Conservation (phyloP, 2,329 filamentous ascomycete genomes). For the Didymella lethalis region DNA sequence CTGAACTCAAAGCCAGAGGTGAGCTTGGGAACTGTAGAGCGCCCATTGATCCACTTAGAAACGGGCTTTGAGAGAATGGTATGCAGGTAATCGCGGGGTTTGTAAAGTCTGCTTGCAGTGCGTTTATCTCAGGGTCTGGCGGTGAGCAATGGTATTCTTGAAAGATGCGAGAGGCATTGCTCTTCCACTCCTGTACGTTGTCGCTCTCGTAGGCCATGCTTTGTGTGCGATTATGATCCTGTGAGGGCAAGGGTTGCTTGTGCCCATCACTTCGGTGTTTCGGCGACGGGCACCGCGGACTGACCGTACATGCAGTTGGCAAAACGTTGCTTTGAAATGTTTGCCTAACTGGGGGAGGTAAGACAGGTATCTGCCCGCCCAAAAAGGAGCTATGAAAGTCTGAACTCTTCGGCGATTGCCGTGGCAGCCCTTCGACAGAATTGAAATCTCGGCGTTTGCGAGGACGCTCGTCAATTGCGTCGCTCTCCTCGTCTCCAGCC, state of each 20-base stretch:
- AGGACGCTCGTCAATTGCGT: conserved; percentile 8
- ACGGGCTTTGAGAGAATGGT: neutral
- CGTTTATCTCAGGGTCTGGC: neutral
- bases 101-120: neutral
- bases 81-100: neutral
- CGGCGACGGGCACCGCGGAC: neutral
- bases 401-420: neutral
- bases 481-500: conserved; percentile 16
- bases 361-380: neutral
- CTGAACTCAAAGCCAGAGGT: neutral
- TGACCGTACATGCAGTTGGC: neutral
- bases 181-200: neutral
- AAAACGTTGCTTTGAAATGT: neutral
- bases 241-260: conserved; percentile 5
- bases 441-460: conserved; percentile 17
- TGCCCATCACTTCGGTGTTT: conserved; percentile 10
- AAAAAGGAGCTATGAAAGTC: neutral
- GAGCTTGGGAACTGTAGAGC: neutral
- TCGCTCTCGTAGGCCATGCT: neutral
- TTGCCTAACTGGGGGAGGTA: neutral
- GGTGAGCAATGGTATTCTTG: neutral
- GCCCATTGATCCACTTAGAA: no score
- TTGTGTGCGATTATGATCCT: neutral
- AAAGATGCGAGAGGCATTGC: neutral
- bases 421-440: neutral